These are phyloP conservation scores for Wickerhamomyces silvicola DNA, from an alignment of 805 yeast species.

Conservation along the genomic window DNA sequence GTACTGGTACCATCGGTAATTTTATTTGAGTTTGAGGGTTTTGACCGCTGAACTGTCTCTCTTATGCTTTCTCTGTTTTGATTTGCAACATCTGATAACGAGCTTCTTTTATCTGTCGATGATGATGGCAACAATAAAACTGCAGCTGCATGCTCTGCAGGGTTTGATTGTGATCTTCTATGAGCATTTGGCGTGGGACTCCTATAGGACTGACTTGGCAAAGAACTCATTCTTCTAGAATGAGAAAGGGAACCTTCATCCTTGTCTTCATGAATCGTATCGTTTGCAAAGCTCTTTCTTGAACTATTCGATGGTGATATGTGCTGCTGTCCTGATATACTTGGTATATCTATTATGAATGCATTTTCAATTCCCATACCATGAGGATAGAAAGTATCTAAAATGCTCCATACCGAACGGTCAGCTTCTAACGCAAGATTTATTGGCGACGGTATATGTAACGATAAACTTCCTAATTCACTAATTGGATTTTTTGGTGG, in stretches of 20 bases:
- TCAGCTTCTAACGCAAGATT: conserved; percentile 47
- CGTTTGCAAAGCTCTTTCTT: conserved; percentile 13
- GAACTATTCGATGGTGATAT: conserved; percentile 2
- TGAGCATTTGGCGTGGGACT: conserved; percentile 12
- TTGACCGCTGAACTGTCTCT: not conserved
- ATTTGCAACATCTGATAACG: not conserved
- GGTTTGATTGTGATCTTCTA: conserved; percentile 20
- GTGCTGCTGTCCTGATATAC: conserved; percentile 4
- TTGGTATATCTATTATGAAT: conserved; percentile 47
- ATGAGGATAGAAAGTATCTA: conserved; percentile 56
- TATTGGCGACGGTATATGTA: conserved; percentile 13
- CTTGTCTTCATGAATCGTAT: conserved; percentile 18
- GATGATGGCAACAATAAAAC: conserved; percentile 20
- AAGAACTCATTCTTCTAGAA: conserved; percentile 13
- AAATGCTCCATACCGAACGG: conserved; percentile 45
- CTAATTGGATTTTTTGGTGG: conserved; percentile 8
- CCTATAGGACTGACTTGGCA: conserved; percentile 9
- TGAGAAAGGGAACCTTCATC: conserved; percentile 14
- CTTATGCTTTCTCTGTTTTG: not conserved
- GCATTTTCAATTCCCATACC: conserved; percentile 68
- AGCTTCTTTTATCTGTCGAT: too few relatives aligned
- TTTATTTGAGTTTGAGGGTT: conserved; percentile 1
- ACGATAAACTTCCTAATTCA: conserved; percentile 7
- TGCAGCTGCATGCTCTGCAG: conserved; percentile 20
- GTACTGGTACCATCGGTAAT: conserved; percentile 20